phyloP scores from a whole-genome alignment of 2,329 filamentous ascomycete species.

The Botryosphaeria agaves region DNA sequence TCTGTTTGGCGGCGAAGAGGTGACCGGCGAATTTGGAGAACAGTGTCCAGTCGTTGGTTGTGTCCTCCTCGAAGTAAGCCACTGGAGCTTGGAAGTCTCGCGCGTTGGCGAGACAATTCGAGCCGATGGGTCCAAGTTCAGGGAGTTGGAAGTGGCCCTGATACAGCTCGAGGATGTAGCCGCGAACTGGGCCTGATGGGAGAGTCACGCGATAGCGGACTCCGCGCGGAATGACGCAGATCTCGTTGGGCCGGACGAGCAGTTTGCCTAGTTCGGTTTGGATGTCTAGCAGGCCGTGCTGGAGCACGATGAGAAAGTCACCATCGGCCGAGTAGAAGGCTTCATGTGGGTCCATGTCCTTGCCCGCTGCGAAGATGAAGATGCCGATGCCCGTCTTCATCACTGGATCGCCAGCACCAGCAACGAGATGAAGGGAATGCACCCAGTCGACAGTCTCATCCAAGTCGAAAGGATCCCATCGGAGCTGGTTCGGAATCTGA shows the following conservation, averaged over 20 bases:
- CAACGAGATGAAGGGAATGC: conserved; percentile 52
- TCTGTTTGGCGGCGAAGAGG: conserved; percentile 42
- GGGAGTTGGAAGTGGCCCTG: conserved; percentile 47
- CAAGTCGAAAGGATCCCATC: conserved; percentile 65
- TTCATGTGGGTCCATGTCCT: conserved; percentile 54
- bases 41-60: conserved; percentile 36
- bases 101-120: conserved; percentile 46
- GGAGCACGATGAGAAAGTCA: conserved; percentile 48
- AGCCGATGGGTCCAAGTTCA: conserved; percentile 48
- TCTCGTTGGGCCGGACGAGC: conserved; percentile 49
- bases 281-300: conserved; percentile 47
- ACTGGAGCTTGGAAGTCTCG: conserved; percentile 48
- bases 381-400: conserved; percentile 67
- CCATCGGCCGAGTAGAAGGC: conserved; percentile 73
- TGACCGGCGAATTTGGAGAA: conserved; percentile 44
- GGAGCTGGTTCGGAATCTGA: conserved; percentile 64
- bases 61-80: conserved; percentile 38
- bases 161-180: conserved; percentile 51
- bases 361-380: conserved; percentile 62
- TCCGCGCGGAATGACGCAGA: conserved; percentile 49
- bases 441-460: conserved; percentile 53
- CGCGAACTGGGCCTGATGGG: conserved; percentile 41
- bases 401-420: conserved; percentile 62
- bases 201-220: conserved; percentile 44
- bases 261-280: conserved; percentile 50